Base-by-base conservation (phyloP, 257 asterid genomes). In the Echites panduratus region DNA sequence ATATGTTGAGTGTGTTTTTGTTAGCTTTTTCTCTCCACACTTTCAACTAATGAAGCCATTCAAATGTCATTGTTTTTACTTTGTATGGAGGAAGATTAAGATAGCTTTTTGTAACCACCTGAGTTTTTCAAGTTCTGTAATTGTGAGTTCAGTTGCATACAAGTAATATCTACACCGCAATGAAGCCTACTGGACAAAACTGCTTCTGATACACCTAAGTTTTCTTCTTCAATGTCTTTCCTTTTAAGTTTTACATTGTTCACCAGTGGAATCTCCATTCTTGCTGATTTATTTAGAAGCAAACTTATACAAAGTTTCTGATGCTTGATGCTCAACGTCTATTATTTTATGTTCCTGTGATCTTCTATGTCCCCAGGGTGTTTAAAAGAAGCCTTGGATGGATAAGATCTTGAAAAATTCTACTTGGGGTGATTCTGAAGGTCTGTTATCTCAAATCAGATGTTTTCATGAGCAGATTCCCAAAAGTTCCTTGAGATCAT, bases 331-430 rank as follows among this genome's bases (percentile, higher is more conserved):
- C 49, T 32, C 32, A 29, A n/a, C 41, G 48, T 35, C 29, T 41
- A 38, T 7, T 29, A 32, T 54, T 59, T 38, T 70, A 62, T 24
- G 8, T 35, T 38, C 48, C 44, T 17, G 7, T 43, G 41, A 16
- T 45, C 48, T 24, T 64, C 52, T 53, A n/a, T 32, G 53, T 45
- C 38, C 56, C 32, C 44, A 52, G 50, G 58, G 68, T 47, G 19
- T 48, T 71, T 64, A 64, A 64, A 38, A 27, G 49, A 38, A 66
- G 61, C 56, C 68, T 67, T 57, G 52, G 68, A 82, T 82, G 85
- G 85, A 82, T 69, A 66, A 61, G 75, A 32, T 74, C 63, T 74
- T 63, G 52, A 73, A 50, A 74, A 78, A 41, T 56, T 68, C 78
- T 70, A 9, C n/a, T 29, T 73, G 66, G 45, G 70, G 71, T 58